Base-by-base conservation (phyloP, 768 basidiomycete species). In the Lactarius indigo region DNA sequence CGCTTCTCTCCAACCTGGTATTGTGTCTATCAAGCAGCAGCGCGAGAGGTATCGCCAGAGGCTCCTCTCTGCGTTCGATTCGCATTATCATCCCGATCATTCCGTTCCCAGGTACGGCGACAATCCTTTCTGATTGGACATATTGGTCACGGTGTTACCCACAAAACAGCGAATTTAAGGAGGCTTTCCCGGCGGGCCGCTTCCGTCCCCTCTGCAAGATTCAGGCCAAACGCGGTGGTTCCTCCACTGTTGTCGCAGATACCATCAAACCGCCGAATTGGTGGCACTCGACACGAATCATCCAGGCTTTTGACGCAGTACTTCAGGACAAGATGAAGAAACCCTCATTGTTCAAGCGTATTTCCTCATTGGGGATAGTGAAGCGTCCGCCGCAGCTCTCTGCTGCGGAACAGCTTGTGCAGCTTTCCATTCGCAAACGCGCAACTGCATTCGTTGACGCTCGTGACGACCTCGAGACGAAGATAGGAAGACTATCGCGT, bases 401-500 rank as follows among this genome's bases (percentile, higher is more conserved):
- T 31, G 64, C 59, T 20, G 92, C 94, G 1, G 95, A 97, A 75
- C 91, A 93, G 76, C 82, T 87, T 65, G 90, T 95, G 68, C 92
- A 94, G 75, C 82, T 84, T 57, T 93, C 94, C 61, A 95, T 97
- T 75, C 89, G 95, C 70, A 91, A 91, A 75, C 90, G 95, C 50
- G 94, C 95, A n/a, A 91, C 90, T 4, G 93, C 93, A 42, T 96
- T 96, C 72, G 93, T 96, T 47, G 94, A 96, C 74, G 92, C 94
- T 13, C 84, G 95, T 41, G 95, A 96, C 75, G 94, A 95, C 72
- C 85, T 96, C 28, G 94, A 96, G 80, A 92, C 91, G 56, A 96
- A 94, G 83, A 94, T 95, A 69, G 94, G 92, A 35, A 86, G 93
- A 50, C 82, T 94, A 35, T 90, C 88, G 54, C 84, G 92, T 62